phyloP scores from a whole-genome alignment of 2,329 filamentous ascomycete species.

The Beauveria brongniartii region DNA sequence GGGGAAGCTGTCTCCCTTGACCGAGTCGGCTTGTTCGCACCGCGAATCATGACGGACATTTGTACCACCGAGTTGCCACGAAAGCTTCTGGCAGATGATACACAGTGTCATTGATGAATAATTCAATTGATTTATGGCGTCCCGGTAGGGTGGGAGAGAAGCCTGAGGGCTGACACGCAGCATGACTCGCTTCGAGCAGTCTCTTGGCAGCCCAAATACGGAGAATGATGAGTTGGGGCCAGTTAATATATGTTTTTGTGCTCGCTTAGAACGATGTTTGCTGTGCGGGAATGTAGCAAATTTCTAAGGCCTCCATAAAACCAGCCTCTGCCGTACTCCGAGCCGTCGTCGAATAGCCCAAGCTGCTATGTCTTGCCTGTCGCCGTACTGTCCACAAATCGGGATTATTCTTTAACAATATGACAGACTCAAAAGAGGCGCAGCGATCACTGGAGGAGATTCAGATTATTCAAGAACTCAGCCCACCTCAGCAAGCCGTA shows the following conservation, averaged over 20 bases:
- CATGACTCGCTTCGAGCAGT: not conserved
- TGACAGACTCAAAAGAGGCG: not conserved
- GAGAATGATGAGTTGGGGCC: not conserved
- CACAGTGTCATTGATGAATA: not conserved
- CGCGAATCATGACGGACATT: not conserved
- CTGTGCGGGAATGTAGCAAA: not conserved
- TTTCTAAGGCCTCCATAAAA: not conserved
- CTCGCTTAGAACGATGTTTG: not conserved
- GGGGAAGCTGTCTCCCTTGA: not conserved
- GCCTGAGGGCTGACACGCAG: not conserved
- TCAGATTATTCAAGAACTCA: conserved; percentile 5
- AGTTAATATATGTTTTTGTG: not conserved
- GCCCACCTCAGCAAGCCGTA: conserved; percentile 12
- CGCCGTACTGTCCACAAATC: not conserved
- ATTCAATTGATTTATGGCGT: not conserved
- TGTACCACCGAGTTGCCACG: not conserved
- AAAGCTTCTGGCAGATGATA: not conserved
- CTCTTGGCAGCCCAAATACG: not conserved
- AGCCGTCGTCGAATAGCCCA: not conserved
- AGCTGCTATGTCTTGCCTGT: not conserved
- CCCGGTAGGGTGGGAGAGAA: not conserved
- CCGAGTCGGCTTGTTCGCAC: not conserved
- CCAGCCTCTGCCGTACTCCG: not conserved
- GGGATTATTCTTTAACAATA: not conserved
- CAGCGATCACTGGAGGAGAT: conserved; percentile 3